Evolutionary conservation across 495 filamentous ascomycete genomes (phyloP).

Genomic region (Aspergillus nidulans): DNA sequence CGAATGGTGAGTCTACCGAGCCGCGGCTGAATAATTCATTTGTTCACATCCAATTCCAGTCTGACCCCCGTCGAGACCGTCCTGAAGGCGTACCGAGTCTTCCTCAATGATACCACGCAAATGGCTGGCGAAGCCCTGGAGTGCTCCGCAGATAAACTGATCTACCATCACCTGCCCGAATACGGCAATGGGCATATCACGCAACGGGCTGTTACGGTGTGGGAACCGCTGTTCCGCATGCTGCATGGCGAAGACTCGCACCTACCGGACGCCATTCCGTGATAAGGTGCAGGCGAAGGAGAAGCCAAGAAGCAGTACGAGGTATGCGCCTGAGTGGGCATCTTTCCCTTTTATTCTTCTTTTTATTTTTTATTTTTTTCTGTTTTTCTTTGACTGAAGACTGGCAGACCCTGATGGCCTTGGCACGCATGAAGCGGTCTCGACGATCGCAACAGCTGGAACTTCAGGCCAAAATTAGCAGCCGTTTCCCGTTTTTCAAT

Average conservation of each 20-base stretch:
- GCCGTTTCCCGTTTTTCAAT: too few species aligned
- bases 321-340: too few species aligned
- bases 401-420: too few species aligned
- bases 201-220: conserved; percentile 25
- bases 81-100: conserved; percentile 21
- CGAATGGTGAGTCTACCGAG: conserved; percentile 15
- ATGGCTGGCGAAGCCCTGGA: conserved; percentile 27
- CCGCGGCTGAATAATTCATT: neutral
- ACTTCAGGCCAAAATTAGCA: too few species aligned
- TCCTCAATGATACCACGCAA: conserved; percentile 24
- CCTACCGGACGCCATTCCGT: conserved; percentile 23
- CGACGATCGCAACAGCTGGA: too few species aligned
- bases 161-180: conserved; percentile 22
- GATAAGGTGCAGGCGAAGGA: too few species aligned
- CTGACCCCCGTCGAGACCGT: conserved; percentile 24
- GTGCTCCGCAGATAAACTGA: conserved; percentile 24
- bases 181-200: conserved; percentile 25
- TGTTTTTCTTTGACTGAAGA: too few species aligned
- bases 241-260: conserved; percentile 26
- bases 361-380: too few species aligned
- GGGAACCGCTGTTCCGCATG: conserved; percentile 29
- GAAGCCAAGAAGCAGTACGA: too few species aligned
- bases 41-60: conserved; percentile 4
- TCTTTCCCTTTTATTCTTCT: too few species aligned
- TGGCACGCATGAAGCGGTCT: too few species aligned